Percentiles rank a stretch among this genome's conserved stretches.
Evolutionary conservation across 208 protist species (phyloP).

Genomic region (Acanthamoeba royreba): DNA sequence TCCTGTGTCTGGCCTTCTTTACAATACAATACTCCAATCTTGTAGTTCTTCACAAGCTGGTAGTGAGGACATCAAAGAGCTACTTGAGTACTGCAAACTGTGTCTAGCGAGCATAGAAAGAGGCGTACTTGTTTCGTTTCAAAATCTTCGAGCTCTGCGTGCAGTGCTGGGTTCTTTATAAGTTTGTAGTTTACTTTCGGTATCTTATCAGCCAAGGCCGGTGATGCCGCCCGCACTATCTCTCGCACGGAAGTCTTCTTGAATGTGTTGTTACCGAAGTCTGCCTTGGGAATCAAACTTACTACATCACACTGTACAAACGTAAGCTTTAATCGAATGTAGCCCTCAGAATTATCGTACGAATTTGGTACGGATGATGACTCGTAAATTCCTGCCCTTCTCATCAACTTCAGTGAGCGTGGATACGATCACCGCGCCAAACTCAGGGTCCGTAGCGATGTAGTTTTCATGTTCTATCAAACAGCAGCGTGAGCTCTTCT

Average conservation of each 20-base stretch:
- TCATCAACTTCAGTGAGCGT: neutral
- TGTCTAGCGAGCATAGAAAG: too few species aligned
- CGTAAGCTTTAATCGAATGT: too few species aligned
- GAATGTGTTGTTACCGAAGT: neutral
- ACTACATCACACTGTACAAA: neutral
- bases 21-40: conserved; percentile 46
- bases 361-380: neutral
- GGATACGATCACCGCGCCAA: neutral
- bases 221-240: neutral
- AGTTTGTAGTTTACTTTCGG: conserved; percentile 1
- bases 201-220: neutral
- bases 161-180: conserved; percentile 4
- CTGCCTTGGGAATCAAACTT: neutral
- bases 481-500: neutral
- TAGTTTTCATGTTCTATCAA: conserved; percentile 2
- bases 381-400: neutral
- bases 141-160: conserved; percentile 38
- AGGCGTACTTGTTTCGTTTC: conserved; percentile 30
- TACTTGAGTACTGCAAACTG: too few species aligned
- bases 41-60: conserved; percentile 31
- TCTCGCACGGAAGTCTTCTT: conserved; percentile 15
- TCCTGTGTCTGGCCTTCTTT: conserved; percentile 51
- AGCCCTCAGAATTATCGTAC: neutral
- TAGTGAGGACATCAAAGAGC: too few species aligned
- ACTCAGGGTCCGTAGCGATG: neutral